Evolutionary conservation across 1,284 basidiomycete genomes (phyloP).

Genomic region (Coniophora puteana): DNA sequence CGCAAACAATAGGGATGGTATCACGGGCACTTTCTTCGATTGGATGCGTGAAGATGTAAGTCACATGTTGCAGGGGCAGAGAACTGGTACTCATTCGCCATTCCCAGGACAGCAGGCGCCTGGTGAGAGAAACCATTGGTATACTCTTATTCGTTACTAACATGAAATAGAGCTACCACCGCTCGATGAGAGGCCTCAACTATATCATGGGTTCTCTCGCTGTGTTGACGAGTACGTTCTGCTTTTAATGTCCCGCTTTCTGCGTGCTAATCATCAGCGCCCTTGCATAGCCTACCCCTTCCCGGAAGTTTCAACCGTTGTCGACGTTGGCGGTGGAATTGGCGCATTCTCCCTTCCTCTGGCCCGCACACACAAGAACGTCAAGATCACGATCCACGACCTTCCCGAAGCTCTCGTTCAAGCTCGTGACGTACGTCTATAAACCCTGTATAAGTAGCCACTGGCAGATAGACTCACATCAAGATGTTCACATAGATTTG

Average conservation of each 20-base stretch:
- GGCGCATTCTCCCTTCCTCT: conserved; percentile 26
- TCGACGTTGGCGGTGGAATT: conserved; percentile 31
- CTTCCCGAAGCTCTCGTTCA: conserved; percentile 21
- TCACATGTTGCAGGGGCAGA: not conserved
- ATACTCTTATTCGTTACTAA: not conserved
- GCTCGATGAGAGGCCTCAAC: conserved; percentile 22
- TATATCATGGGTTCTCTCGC: conserved; percentile 24
- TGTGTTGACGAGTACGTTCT: conserved; percentile 13
- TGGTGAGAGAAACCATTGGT: conserved; percentile 16
- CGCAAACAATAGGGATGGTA: conserved; percentile 17
- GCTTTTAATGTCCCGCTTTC: not conserved
- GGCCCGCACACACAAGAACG: conserved; percentile 18
- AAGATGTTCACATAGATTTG: conserved; percentile 17
- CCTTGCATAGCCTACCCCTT: conserved; percentile 23
- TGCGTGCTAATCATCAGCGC: not conserved
- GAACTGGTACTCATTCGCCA: not conserved
- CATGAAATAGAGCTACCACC: conserved; percentile 16
- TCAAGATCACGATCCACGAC: conserved; percentile 28
- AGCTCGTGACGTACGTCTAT: conserved; percentile 15
- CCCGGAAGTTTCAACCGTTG: conserved; percentile 19
- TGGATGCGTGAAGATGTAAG: conserved; percentile 22
- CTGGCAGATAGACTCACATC: not conserved
- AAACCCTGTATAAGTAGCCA: too few relatives aligned
- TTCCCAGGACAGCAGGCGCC: conserved; percentile 10
- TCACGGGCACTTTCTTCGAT: conserved; percentile 25